Conservation (phyloP, 495 filamentous ascomycete genomes). For the Annulohypoxylon stygium region DNA sequence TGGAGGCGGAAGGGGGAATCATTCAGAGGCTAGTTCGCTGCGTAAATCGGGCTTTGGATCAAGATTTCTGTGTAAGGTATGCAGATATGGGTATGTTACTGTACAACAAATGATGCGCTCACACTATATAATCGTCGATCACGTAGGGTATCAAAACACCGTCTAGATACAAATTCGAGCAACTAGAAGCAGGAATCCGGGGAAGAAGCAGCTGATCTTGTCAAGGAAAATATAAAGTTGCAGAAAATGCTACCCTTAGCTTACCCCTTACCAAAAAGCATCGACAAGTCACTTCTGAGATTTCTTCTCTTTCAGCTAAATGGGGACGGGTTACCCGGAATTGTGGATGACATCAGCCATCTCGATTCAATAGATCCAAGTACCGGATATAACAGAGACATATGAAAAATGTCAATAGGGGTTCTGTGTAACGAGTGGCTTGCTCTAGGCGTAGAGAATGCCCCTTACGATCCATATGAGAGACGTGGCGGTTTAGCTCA, state of each 20-base stretch:
- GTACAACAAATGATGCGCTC: neutral
- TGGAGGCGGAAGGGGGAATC: neutral
- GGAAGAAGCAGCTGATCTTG: conserved; percentile 9
- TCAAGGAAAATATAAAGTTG: neutral
- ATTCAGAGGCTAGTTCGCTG: neutral
- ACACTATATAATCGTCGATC: neutral
- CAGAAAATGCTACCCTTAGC: conserved; percentile 13
- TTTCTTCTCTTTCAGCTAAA: conserved; percentile 25
- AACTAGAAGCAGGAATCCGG: conserved; percentile 1
- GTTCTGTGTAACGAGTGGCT: conserved; percentile 2
- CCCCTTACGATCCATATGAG: neutral
- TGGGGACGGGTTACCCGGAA: conserved; percentile 16
- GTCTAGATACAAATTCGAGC: neutral
- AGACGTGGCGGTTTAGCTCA: conserved; percentile 7
- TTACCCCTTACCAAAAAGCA: neutral
- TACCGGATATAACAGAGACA: conserved; percentile 13
- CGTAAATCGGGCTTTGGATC: neutral
- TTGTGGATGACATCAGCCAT: conserved; percentile 24
- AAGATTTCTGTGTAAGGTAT: neutral
- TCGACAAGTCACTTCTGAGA: conserved; percentile 29
- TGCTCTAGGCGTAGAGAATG: neutral
- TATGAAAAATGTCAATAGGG: neutral
- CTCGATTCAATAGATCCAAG: neutral
- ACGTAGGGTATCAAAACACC: neutral
- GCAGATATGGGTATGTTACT: neutral